Conservation (phyloP, 352 stramenopile genomes). For the Pythium coloratum region DNA sequence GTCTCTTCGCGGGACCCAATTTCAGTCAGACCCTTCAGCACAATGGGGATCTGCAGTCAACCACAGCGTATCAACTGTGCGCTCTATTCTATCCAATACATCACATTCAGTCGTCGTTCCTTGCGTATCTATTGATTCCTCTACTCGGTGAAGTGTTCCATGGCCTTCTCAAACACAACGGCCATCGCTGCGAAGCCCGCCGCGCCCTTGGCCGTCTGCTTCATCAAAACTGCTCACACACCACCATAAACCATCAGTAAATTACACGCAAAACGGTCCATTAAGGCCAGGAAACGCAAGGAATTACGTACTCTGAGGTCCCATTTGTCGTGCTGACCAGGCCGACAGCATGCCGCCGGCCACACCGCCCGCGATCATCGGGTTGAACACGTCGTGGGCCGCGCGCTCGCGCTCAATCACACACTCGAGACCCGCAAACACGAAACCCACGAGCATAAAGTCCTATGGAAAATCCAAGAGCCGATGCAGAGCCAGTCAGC, state of each 20-base stretch:
- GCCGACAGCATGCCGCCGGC: slow-evolving; percentile 62
- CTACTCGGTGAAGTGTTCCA: slow-evolving; percentile 52
- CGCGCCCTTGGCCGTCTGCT: slow-evolving; percentile 75
- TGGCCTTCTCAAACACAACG: slow-evolving; percentile 84
- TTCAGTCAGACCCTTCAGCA: slow-evolving; percentile 5
- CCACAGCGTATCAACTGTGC: not conserved
- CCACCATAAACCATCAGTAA: slow-evolving; percentile 2
- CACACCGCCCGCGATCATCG: slow-evolving; percentile 68
- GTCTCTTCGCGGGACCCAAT: slow-evolving; percentile 9
- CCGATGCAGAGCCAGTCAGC: not conserved
- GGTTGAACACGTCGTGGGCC: slow-evolving; percentile 75
- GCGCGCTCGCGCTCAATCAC: slow-evolving; percentile 83
- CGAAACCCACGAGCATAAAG: slow-evolving; percentile 76
- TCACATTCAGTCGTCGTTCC: not conserved
- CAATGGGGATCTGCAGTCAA: not conserved
- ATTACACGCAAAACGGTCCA: not conserved
- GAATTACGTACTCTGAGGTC: slow-evolving; percentile 47
- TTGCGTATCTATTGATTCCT: not conserved
- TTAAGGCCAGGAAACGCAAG: not conserved
- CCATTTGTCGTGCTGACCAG: slow-evolving; percentile 70
- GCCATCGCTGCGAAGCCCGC: slow-evolving; percentile 81
- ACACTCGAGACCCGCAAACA: slow-evolving; percentile 84
- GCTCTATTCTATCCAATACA: slow-evolving; percentile 11
- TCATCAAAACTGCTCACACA: slow-evolving; percentile 47
- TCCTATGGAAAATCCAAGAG: slow-evolving; percentile 41